phyloP scores from a whole-genome alignment of 2,329 filamentous ascomycete species.

The Trichophyton verrucosum region DNA sequence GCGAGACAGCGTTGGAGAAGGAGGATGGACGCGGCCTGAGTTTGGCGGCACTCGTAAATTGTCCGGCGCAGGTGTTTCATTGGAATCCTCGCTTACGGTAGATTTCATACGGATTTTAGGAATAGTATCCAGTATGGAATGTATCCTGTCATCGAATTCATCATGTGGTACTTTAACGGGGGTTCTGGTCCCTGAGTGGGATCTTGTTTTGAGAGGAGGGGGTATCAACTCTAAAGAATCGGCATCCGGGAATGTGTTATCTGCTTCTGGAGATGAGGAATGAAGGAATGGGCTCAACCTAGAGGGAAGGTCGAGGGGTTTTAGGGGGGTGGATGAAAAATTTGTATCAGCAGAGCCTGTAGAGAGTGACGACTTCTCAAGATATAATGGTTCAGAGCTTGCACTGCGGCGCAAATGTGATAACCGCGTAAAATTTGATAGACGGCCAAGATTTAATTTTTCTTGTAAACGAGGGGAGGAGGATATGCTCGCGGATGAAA shows the following conservation, averaged over 20 bases:
- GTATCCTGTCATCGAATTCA: slow-evolving; percentile 67
- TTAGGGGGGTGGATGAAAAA: neutral
- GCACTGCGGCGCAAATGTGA: neutral
- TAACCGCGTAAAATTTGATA: neutral
- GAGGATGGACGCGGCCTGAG: slow-evolving; percentile 13
- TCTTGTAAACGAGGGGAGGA: slow-evolving; percentile 4
- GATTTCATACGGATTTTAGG: slow-evolving; percentile 65
- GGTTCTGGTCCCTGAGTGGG: neutral
- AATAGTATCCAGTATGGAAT: slow-evolving; percentile 62
- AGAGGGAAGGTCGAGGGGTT: neutral
- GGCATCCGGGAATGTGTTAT: neutral
- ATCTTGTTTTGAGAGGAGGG: neutral
- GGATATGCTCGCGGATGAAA: slow-evolving; percentile 6
- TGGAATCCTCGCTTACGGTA: slow-evolving; percentile 27
- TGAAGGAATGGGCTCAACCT: neutral
- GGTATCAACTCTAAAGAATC: neutral
- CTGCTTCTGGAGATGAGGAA: neutral
- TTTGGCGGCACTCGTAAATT: slow-evolving; percentile 5
- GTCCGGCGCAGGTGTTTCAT: slow-evolving; percentile 19
- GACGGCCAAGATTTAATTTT: neutral
- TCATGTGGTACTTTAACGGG: slow-evolving; percentile 41
- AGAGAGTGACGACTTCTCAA: neutral
- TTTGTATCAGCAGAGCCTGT: neutral
- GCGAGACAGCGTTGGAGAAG: slow-evolving; percentile 26
- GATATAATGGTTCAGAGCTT: neutral